Conservation (phyloP, 345 rosid species). For the Gossypium longicalyx region DNA sequence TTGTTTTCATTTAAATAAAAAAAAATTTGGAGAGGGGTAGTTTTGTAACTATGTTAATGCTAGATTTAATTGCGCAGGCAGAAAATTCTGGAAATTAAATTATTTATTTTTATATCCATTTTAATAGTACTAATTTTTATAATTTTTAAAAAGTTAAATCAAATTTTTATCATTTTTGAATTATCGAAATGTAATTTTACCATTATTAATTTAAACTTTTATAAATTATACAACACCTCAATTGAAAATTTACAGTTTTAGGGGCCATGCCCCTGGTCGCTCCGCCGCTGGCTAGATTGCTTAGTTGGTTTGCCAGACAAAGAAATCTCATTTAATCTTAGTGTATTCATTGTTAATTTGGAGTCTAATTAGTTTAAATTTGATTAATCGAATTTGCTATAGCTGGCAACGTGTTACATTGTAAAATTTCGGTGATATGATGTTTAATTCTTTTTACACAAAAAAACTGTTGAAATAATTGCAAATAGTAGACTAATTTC, state of each 20-base stretch:
- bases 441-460: background rate
- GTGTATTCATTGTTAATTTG: background rate
- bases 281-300: background rate
- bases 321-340: background rate
- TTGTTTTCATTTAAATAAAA: no score
- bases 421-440: background rate
- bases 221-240: no score
- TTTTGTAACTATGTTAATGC: background rate
- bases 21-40: background rate
- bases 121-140: no score
- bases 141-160: no score
- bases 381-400: constrained; percentile 1
- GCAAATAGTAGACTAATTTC: background rate
- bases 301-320: background rate
- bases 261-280: no score
- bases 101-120: no score
- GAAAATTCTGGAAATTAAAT: no score
- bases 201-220: no score
- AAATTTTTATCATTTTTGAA: no score
- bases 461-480: background rate
- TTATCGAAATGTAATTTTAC: accelerated
- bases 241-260: no score
- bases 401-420: background rate
- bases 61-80: no score
- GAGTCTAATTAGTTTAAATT: background rate